Evolutionary conservation across 192 early-diverging fungal species (phyloP).

Genomic region (Gorgonomyces haynaldii): DNA sequence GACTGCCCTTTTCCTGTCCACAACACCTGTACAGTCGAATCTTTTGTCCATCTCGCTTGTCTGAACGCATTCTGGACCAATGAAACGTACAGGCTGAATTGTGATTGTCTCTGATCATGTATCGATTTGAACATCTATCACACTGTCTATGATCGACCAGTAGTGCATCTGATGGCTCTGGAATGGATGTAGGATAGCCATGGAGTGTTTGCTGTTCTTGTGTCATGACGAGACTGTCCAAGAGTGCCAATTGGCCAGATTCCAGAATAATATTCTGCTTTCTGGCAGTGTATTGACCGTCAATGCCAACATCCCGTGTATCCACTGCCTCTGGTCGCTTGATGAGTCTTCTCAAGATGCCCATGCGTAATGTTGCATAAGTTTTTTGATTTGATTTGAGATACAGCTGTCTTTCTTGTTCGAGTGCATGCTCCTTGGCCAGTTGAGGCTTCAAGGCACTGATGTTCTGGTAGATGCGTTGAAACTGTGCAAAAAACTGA

Average conservation of each 20-base stretch:
- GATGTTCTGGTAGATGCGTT: conserved; percentile 43
- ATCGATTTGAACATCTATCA: neutral
- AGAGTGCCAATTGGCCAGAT: neutral
- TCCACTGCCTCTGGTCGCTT: conserved; percentile 33
- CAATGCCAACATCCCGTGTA: conserved; percentile 47
- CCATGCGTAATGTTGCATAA: conserved; percentile 22
- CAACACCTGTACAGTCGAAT: neutral
- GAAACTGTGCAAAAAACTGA: conserved; percentile 31
- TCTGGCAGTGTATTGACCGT: conserved; percentile 34
- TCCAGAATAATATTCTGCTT: neutral
- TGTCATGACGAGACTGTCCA: neutral
- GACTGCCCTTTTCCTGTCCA: neutral
- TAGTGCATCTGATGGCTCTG: neutral
- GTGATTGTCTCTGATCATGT: neutral
- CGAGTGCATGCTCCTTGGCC: conserved; percentile 40
- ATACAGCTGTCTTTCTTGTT: conserved; percentile 16
- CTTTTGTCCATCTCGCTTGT: neutral
- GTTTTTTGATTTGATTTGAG: neutral
- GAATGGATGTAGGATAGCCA: neutral
- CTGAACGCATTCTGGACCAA: neutral
- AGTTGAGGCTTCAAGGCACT: conserved; percentile 9
- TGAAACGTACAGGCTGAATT: neutral
- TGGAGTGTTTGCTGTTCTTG: neutral
- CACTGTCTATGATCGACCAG: neutral
- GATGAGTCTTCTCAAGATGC: conserved; percentile 40